Evolutionary conservation across 768 basidiomycete species (phyloP).

Genomic region (Leccinum barrowsii): DNA sequence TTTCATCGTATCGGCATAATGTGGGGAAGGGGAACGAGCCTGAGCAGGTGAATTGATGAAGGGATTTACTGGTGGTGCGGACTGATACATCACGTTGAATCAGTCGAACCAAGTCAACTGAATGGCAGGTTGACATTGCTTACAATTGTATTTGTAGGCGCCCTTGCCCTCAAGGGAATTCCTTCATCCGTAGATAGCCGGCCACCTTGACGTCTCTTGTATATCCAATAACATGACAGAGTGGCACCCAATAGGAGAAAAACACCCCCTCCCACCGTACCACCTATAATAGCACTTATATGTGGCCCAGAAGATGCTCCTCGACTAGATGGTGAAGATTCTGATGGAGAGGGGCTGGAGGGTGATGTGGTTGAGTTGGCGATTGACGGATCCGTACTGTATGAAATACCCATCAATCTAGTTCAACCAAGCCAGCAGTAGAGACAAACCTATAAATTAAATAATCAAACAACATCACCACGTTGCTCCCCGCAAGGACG

Average conservation of each 20-base stretch:
- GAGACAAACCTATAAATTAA: conserved; percentile 15
- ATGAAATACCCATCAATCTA: background rate
- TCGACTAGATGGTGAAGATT: background rate
- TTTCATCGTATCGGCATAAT: background rate
- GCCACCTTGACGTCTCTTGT: background rate
- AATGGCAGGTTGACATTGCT: background rate
- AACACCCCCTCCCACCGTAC: background rate
- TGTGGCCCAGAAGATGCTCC: background rate
- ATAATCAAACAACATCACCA: conserved; percentile 19
- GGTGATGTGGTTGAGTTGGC: background rate
- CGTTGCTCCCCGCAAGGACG: background rate
- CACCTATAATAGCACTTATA: conserved; percentile 6
- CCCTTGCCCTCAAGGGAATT: background rate
- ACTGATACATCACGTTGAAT: background rate
- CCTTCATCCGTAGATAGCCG: background rate
- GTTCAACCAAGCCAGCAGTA: background rate
- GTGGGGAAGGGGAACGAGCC: background rate
- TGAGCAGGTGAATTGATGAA: background rate
- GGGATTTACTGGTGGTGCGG: background rate
- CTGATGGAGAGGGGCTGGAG: background rate
- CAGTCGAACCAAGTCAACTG: background rate
- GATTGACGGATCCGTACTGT: conserved; percentile 4
- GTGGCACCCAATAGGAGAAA: background rate
- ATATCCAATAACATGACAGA: background rate
- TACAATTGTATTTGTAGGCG: background rate